A percentile compares a stretch with the other conserved stretches of the same genome.
Conservation (phyloP, 1,139 yeast genomes). For the Geotrichum carabidarum region DNA sequence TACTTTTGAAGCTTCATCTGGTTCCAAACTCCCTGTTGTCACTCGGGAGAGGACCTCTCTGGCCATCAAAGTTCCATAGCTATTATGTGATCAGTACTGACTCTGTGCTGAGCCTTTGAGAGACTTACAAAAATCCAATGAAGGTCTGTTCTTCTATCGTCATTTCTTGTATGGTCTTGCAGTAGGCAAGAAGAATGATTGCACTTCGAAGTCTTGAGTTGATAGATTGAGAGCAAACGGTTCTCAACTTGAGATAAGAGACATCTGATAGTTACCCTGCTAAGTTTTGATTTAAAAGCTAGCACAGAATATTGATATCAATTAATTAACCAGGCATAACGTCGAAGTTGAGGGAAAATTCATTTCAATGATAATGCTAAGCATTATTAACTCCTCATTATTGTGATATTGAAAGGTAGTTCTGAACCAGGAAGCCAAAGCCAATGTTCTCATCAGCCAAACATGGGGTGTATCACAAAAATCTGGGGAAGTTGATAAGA, state of each 20-base stretch:
- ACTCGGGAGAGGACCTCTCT: slow-evolving; percentile 35
- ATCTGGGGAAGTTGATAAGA: too few species aligned
- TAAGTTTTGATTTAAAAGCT: not conserved
- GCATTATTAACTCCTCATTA: too few species aligned
- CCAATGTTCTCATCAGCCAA: too few species aligned
- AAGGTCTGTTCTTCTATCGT: slow-evolving; percentile 1
- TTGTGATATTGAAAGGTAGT: too few species aligned
- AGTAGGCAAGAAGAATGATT: not conserved
- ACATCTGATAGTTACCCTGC: not conserved
- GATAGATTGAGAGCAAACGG: not conserved
- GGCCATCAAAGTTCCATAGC: slow-evolving; percentile 38
- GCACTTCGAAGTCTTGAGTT: not conserved
- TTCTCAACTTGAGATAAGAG: not conserved
- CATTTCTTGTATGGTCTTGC: not conserved
- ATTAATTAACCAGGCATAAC: too few species aligned
- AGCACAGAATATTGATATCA: too few species aligned
- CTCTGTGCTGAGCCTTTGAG: too few species aligned
- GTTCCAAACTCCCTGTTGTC: slow-evolving; percentile 24
- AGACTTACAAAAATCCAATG: slow-evolving; percentile 4
- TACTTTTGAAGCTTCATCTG: slow-evolving; percentile 20
- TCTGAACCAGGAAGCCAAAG: too few species aligned
- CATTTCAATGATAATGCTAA: too few species aligned
- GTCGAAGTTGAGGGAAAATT: too few species aligned
- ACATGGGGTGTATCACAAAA: too few species aligned
- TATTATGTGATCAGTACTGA: slow-evolving; percentile 10